phyloP scores from a whole-genome alignment of 208 protist species.

The Zelonia costaricensis region DNA sequence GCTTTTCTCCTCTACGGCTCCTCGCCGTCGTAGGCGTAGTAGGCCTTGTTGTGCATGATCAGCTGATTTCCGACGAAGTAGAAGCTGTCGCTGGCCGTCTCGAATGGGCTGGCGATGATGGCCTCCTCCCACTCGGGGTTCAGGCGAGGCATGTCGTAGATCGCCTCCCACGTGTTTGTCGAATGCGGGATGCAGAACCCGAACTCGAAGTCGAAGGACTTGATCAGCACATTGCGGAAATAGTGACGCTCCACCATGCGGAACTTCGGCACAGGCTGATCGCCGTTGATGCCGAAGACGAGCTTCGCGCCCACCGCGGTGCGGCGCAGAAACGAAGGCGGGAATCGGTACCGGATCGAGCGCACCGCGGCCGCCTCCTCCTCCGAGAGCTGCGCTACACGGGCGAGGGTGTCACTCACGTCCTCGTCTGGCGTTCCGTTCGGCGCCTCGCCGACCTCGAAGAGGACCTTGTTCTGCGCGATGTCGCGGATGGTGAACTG shows the following conservation, averaged over 20 bases:
- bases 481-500: slow-evolving; percentile 94
- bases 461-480: slow-evolving; percentile 78
- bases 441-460: slow-evolving; percentile 76
- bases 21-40: slow-evolving; percentile 73
- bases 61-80: slow-evolving; percentile 95
- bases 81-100: slow-evolving; percentile 94
- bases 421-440: slow-evolving; percentile 21
- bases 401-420: slow-evolving; percentile 24
- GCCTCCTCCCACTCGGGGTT: slow-evolving; percentile 79
- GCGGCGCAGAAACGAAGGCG: slow-evolving; percentile 72
- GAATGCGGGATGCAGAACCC: slow-evolving; percentile 97
- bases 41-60: slow-evolving; percentile 97
- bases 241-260: slow-evolving; percentile 98
- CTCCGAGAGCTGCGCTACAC: slow-evolving; percentile 31
- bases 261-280: slow-evolving; percentile 89
- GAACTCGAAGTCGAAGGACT: slow-evolving; percentile 96
- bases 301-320: slow-evolving; percentile 88
- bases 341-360: slow-evolving; percentile 92
- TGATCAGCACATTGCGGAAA: slow-evolving; percentile 93
- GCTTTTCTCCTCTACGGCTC: background rate
- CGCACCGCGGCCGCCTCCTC: slow-evolving; percentile 62
- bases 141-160: slow-evolving; percentile 94
- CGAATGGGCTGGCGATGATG: slow-evolving; percentile 89
- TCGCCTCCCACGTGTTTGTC: slow-evolving; percentile 95
- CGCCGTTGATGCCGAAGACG: slow-evolving; percentile 89